Evolutionary conservation across 2,329 filamentous ascomycete species (phyloP), one percentile per base, ranked within the genome.

Genomic region (Albifimbria verrucaria): DNA sequence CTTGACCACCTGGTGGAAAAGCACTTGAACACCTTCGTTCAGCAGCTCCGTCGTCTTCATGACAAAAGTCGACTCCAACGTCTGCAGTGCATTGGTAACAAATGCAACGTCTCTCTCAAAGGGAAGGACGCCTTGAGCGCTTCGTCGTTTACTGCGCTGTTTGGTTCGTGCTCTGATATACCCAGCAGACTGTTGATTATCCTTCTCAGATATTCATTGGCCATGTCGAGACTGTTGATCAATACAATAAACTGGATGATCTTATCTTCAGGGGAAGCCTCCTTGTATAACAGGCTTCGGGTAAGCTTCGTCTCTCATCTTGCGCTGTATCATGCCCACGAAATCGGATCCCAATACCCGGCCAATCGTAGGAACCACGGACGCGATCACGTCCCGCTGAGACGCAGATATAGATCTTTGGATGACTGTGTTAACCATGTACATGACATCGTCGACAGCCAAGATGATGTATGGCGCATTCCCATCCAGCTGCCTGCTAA

Each of bases 381-480:
- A 89, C 42, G 84, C 83, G 21, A 96, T 82, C 3, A 96, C 86
- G 18, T 87, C 80, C 59, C 86, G 80, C 67, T 97, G 92, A 2
- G 89, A 90, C 1, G 95, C 97, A 1, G 90, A 88, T 21, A 97
- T 77, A 0, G 91, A 89, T 59, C 93, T 87, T 58, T 95, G 88
- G 7, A 97, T 79, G 28, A 97, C 89, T 49, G 93, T 88, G 67
- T 95, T 96, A 67, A 96, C 90, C 62, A 99, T 97, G 72, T 97
- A 99, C 93, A 99, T 97, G 65, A 97, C 92, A 73, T 97, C 94
- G 74, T 99, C 94, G 9, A 99, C 92, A 1, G 93, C 92, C 2
- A 92, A 92, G 43, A 94, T 93, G 63, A 99, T 96, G 65, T 90
- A 95, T 1, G 94, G 94, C 3, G 91, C 83, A 61, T 92, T 91